These are phyloP conservation scores for Pythium diclinum DNA, from an alignment of 352 stramenopile genomes.

Conservation along the genomic window DNA sequence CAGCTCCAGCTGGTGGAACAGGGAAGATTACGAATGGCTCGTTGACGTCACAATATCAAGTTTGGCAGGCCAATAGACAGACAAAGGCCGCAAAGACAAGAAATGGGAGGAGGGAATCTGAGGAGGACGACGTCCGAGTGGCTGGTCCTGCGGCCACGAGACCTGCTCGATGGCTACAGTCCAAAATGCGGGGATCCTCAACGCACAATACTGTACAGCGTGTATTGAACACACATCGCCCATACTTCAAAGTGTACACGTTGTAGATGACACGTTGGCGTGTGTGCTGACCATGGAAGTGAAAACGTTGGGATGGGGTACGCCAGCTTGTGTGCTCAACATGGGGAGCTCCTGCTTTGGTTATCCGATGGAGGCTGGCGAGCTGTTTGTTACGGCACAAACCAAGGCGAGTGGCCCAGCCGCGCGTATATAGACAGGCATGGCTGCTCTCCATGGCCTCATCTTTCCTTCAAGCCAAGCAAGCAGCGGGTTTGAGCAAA, in stretches of 20 bases:
- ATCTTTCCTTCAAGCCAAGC: neutral
- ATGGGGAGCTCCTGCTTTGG: neutral
- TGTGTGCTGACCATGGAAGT: neutral
- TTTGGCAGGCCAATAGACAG: conserved; percentile 24
- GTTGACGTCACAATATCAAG: conserved; percentile 13
- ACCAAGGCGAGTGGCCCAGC: neutral
- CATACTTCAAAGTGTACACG: neutral
- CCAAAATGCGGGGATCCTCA: too few relatives aligned
- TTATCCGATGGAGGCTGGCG: neutral
- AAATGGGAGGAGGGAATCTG: conserved; percentile 6
- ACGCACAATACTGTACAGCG: too few relatives aligned
- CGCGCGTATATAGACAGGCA: conserved; percentile 3
- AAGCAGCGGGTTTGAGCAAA: neutral
- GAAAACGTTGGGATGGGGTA: neutral
- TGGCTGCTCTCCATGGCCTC: neutral
- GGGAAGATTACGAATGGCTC: neutral
- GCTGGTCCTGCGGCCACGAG: neutral
- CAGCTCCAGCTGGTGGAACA: neutral
- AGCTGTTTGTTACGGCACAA: conserved; percentile 1
- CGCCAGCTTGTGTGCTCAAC: neutral
- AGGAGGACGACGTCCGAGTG: neutral
- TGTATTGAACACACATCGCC: neutral
- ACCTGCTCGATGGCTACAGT: conserved; percentile 3
- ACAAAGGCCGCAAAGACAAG: conserved; percentile 1
- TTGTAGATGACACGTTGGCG: conserved; percentile 4